Evolutionary conservation across 2,329 filamentous ascomycete species (phyloP), one percentile per base, ranked within the genome.

Genomic region (Cryphonectria parasitica): DNA sequence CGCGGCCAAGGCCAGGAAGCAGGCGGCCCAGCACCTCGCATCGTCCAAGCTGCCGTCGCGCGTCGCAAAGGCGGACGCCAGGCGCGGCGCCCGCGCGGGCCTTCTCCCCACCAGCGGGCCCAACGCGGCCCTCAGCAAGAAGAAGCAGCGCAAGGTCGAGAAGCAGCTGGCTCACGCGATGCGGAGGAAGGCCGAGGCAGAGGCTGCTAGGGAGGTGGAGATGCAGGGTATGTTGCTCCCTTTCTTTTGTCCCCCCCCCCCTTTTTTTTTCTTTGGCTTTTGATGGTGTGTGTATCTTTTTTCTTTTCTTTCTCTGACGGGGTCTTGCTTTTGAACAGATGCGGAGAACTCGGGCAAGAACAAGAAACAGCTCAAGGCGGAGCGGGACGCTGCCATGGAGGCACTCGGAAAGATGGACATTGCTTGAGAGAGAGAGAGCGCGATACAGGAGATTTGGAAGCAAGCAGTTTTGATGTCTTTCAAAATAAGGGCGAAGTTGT

Each of bases 91-190:
- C 2, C 79, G 86, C 2, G 78, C 83, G 0, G 87, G 87, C 0
- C 77, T 89, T 52, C 76, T 88, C 70, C 87, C 87, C 0, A 89
- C 82, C 19, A 88, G 86, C 79, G 87, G 87, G 0, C 87, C 87
- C 0, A 81, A 84, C 45, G 80, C 79, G 1, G 80, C 83, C 28
- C 64, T 88, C 45, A 88, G 87, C 79, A 79, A 79, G 64, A 89
- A 89, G 84, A 86, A 85, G 83, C 79, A 81, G 77, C 81, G 83
- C 73, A 89, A 89, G 83, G 69, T 89, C 52, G 84, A 89, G 77
- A 83, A 85, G 81, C 83, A 84, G 79, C 76, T 87, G 78, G 82
- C 80, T 2, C 81, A 88, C 74, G 87, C 85, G 25, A 69, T 88
- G 69, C 83, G 84, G 81, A 80, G 87, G 71, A 87, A 84, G 79